Conservation (phyloP, 2,329 filamentous ascomycete genomes). For the Fusarium praegraminearum region DNA sequence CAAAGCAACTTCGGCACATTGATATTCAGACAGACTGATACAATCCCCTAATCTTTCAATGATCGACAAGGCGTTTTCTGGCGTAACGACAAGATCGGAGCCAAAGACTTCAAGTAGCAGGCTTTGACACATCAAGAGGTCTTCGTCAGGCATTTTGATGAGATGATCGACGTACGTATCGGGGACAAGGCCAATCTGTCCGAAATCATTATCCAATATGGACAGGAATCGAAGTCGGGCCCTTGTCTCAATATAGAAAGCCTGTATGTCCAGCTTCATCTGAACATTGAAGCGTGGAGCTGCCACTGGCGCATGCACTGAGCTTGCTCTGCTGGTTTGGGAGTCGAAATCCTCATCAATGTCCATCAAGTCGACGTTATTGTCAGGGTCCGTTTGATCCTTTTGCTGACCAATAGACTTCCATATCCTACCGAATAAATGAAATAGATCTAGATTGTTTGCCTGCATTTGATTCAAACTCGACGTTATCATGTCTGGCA, state of each 20-base stretch:
- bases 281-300: constrained; percentile 62
- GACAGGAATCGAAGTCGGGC: constrained; percentile 61
- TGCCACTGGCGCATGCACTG: constrained; percentile 52
- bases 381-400: constrained; percentile 45
- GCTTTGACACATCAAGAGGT: constrained; percentile 64
- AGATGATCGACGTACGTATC: constrained; percentile 63
- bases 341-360: constrained; percentile 74
- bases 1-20: constrained; percentile 80
- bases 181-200: constrained; percentile 64
- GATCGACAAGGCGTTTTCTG: constrained; percentile 60
- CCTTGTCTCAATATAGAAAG: constrained; percentile 63
- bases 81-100: constrained; percentile 64
- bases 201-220: constrained; percentile 56
- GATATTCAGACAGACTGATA: constrained; percentile 69
- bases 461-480: constrained; percentile 55
- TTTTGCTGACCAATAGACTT: constrained; percentile 40
- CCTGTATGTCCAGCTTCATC: constrained; percentile 56
- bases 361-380: constrained; percentile 70
- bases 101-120: constrained; percentile 65
- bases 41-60: constrained; percentile 65
- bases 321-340: constrained; percentile 63
- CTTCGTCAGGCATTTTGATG: constrained; percentile 62
- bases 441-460: constrained; percentile 57
- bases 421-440: constrained; percentile 58
- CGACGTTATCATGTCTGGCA: constrained; percentile 58